phyloP scores from a whole-genome alignment of 192 early-diverging fungal genomes.

The Umbelopsis vinacea region DNA sequence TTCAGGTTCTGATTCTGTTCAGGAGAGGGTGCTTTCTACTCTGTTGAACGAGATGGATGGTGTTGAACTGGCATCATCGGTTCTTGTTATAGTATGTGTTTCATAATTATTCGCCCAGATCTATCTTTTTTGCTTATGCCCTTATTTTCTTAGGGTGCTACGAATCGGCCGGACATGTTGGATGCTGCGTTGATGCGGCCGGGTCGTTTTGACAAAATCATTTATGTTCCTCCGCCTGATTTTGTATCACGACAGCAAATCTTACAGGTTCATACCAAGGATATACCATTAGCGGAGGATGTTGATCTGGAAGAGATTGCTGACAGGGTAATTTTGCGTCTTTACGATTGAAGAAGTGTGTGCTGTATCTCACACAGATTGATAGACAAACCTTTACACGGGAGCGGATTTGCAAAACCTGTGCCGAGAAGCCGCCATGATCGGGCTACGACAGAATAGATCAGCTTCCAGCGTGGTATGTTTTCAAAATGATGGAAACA shows the following conservation, averaged over 20 bases:
- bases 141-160: slow-evolving; percentile 65
- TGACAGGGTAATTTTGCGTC: slow-evolving; percentile 38
- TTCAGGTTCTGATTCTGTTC: slow-evolving; percentile 70
- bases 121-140: neutral
- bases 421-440: slow-evolving; percentile 58
- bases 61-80: slow-evolving; percentile 69
- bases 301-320: slow-evolving; percentile 55
- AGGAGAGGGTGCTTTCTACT: slow-evolving; percentile 79
- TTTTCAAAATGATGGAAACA: neutral
- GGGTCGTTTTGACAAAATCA: slow-evolving; percentile 80
- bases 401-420: slow-evolving; percentile 60
- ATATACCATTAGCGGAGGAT: slow-evolving; percentile 55
- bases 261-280: slow-evolving; percentile 50
- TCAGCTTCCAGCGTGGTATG: slow-evolving; percentile 31
- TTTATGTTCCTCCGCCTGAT: slow-evolving; percentile 76
- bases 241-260: slow-evolving; percentile 50
- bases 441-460: slow-evolving; percentile 36
- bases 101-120: slow-evolving; percentile 21
- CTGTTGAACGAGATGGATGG: slow-evolving; percentile 93
- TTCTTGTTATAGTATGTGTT: slow-evolving; percentile 71
- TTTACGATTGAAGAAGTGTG: neutral
- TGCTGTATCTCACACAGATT: neutral
- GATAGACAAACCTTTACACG: slow-evolving; percentile 59
- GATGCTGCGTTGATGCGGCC: slow-evolving; percentile 86
- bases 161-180: slow-evolving; percentile 86